phyloP scores from a whole-genome alignment of 805 yeast species.

The Ascoidea asiatica region DNA sequence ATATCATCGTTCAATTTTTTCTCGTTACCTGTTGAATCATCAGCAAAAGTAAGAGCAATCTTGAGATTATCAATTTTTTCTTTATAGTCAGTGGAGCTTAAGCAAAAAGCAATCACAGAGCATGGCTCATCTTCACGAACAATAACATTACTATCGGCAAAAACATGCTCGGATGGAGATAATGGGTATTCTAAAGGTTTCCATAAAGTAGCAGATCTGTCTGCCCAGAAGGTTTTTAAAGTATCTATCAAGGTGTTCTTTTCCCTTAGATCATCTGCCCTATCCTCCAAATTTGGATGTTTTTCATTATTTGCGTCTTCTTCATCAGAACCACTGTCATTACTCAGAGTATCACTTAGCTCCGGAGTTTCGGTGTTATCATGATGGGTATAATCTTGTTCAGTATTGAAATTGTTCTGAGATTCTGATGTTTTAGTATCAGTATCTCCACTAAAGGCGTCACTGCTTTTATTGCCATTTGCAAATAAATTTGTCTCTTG shows the following conservation, averaged over 20 bases:
- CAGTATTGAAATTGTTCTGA: neutral
- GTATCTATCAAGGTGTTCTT: constrained; percentile 69
- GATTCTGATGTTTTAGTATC: neutral
- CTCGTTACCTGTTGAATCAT: constrained; percentile 12
- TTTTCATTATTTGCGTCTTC: neutral
- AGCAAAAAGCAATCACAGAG: constrained; percentile 84
- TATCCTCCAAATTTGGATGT: constrained; percentile 27
- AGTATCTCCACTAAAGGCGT: neutral
- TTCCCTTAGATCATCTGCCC: too few species aligned
- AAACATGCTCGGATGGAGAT: constrained; percentile 68
- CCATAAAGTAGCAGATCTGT: constrained; percentile 91
- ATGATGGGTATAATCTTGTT: neutral
- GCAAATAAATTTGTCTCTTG: neutral
- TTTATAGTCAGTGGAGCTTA: constrained; percentile 72
- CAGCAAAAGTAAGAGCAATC: constrained; percentile 5
- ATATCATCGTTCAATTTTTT: constrained; percentile 4
- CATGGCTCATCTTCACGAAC: constrained; percentile 96
- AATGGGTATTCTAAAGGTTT: constrained; percentile 81
- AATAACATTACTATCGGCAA: constrained; percentile 86
- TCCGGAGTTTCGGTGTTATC: too few species aligned
- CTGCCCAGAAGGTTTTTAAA: constrained; percentile 91
- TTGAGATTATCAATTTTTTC: constrained; percentile 37
- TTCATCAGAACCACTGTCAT: neutral
- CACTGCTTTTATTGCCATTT: neutral
- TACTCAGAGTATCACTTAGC: too few species aligned